These are phyloP conservation scores for Gypsophila paniculata DNA, from an alignment of 179 eudicot genomes.

Conservation along the genomic window DNA sequence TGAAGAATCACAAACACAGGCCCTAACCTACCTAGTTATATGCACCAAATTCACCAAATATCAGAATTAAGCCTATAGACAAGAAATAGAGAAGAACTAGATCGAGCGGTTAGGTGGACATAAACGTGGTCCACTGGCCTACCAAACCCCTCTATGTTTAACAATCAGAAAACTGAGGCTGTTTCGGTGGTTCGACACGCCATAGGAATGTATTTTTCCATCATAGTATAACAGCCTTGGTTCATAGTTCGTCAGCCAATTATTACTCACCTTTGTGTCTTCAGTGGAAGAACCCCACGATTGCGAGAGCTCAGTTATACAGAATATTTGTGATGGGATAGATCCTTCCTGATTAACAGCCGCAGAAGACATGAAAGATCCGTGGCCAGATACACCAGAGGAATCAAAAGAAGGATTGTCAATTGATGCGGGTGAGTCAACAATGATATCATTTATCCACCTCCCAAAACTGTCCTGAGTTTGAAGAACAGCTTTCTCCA, in stretches of 20 bases:
- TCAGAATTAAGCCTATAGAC: too few relatives aligned
- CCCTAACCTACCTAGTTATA: slow-evolving; percentile 1
- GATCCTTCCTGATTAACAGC: slow-evolving; percentile 32
- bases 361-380: slow-evolving; percentile 33
- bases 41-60: too few relatives aligned
- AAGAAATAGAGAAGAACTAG: too few relatives aligned
- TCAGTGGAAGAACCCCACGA: slow-evolving; percentile 64
- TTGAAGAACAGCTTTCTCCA: slow-evolving; percentile 40
- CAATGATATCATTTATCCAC: slow-evolving; percentile 61
- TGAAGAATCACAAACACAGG: neutral
- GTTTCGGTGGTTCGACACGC: neutral
- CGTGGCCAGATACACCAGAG: slow-evolving; percentile 36
- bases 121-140: too few relatives aligned
- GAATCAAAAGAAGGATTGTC: slow-evolving; percentile 43
- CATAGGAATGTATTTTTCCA: neutral
- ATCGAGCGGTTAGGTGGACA: too few relatives aligned
- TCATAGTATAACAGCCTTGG: neutral
- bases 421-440: slow-evolving; percentile 56
- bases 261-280: slow-evolving; percentile 67
- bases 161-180: neutral
- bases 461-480: slow-evolving; percentile 72
- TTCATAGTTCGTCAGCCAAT: slow-evolving; percentile 8
- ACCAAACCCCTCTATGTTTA: too few relatives aligned
- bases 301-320: slow-evolving; percentile 68
- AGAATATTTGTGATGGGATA: slow-evolving; percentile 48